Base-by-base conservation (phyloP, 116 monocot species). In the Zostera marina region DNA sequence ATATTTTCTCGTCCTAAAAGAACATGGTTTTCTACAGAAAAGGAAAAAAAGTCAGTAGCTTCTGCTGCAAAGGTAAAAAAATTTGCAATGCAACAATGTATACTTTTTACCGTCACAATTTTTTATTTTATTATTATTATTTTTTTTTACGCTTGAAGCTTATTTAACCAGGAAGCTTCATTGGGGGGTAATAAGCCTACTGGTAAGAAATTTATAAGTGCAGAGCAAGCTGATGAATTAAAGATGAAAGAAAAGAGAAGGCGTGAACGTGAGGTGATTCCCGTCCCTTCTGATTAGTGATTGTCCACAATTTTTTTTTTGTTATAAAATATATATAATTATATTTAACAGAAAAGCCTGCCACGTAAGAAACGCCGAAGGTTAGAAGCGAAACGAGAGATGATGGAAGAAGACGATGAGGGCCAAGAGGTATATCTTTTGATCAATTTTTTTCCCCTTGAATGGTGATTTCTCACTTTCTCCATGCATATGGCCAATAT, bases 21-120 rank as follows among this genome's bases (percentile, higher is more conserved):
- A 69, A 88, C 88, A 22, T 96, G 85, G 88, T 85, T 85, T 77
- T 70, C 66, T 6, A 82, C 82, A 49, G 96, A 96, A 70, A 96
- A 53, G 63, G 89, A 96, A 71, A 96, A 94, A 65, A 85, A 74
- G 38, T 73, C 76, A 49, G 56, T 89, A 62, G 81, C 80, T 14
- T 72, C 80, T 44, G 74, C 69, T 72, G 70, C 85, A 57, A 89
- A 89, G 71, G 85, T 87, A 70, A n/a, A n/a, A n/a, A n/a, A n/a
- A 73, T 69, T 62, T 38, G 49, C 49, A 49, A 49, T 20, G 20
- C 20, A 8, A 20, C 49, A 17, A 17, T 53, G 15, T 17, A 49
- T 15, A 17, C 20, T 15, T 1, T 17, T 48, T 7, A 14, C 17
- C 5, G 1, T 15, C 48, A 0, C n/a, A n/a, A 15, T 2, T 48